Conservation (phyloP, 2,329 filamentous ascomycete genomes). For the Penicillium sp. region DNA sequence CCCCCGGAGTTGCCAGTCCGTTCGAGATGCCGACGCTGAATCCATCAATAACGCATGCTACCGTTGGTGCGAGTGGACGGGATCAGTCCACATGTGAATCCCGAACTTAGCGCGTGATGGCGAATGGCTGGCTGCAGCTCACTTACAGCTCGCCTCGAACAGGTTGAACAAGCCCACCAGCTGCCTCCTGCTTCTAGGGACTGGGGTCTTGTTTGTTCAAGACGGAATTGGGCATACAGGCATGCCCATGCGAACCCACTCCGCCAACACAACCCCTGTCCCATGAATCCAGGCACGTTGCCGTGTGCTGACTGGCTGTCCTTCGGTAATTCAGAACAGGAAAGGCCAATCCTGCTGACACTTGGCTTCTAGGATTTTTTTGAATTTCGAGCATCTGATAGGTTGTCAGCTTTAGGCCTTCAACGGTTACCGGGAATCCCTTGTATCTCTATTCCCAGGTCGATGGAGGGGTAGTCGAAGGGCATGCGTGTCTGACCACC, state of each 20-base stretch:
- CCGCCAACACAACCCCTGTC: neutral
- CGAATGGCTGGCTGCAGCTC: slow-evolving; percentile 27
- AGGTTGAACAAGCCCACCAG: slow-evolving; percentile 3
- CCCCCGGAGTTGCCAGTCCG: slow-evolving; percentile 1
- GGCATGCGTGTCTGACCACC: no score
- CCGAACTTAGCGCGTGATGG: slow-evolving; percentile 27
- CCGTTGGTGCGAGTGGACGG: slow-evolving; percentile 12
- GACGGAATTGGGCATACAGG: neutral
- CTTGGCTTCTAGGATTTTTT: no score
- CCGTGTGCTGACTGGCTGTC: slow-evolving; percentile 8
- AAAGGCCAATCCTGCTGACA: neutral
- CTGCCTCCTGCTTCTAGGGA: neutral
- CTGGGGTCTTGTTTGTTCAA: neutral
- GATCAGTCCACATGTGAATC: slow-evolving; percentile 17
- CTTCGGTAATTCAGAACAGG: neutral
- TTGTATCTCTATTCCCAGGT: slow-evolving; percentile 4
- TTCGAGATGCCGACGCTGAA: neutral
- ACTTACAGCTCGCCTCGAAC: slow-evolving; percentile 6
- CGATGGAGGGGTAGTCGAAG: neutral
- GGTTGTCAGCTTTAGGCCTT: slow-evolving; percentile 2
- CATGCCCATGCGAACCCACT: slow-evolving; percentile 1
- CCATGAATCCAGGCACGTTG: slow-evolving; percentile 8
- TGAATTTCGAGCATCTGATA: neutral
- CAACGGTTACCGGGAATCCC: slow-evolving; percentile 11
- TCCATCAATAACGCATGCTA: slow-evolving; percentile 5